phyloP scores from a whole-genome alignment of 257 asterid species.

The Gentiana macrophylla region DNA sequence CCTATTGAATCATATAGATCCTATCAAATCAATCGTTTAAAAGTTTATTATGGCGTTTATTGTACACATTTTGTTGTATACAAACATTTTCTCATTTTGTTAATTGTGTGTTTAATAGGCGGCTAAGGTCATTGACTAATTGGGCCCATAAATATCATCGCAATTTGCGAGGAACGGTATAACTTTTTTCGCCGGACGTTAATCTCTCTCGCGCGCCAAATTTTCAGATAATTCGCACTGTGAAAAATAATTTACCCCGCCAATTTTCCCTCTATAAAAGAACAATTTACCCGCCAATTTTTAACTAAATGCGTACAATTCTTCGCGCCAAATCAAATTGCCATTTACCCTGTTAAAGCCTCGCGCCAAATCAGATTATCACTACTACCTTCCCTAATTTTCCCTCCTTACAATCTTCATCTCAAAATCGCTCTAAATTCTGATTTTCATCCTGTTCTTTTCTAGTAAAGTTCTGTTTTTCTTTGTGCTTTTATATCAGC shows the following conservation, averaged over 20 bases:
- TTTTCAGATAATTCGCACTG: background rate
- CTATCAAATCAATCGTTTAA: no score
- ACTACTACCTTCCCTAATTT: background rate
- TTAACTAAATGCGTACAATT: background rate
- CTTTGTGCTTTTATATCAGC: background rate
- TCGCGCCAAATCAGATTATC: conserved; percentile 22
- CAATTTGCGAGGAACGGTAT: no score
- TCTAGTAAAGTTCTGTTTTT: background rate
- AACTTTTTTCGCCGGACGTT: background rate
- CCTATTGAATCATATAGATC: no score
- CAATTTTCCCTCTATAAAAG: background rate
- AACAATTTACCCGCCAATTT: conserved; percentile 20
- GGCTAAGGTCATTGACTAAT: no score
- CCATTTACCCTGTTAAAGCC: background rate
- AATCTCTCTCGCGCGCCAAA: conserved; percentile 13
- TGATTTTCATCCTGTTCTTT: background rate
- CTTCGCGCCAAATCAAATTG: conserved; percentile 22
- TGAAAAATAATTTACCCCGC: background rate
- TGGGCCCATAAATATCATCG: no score
- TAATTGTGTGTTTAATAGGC: no score
- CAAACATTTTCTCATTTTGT: no score
- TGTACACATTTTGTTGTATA: no score
- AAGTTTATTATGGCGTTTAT: no score
- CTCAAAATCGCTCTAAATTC: background rate
- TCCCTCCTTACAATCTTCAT: background rate